Evolutionary conservation across 768 basidiomycete species (phyloP).

Genomic region (Coprinopsis cinerea): DNA sequence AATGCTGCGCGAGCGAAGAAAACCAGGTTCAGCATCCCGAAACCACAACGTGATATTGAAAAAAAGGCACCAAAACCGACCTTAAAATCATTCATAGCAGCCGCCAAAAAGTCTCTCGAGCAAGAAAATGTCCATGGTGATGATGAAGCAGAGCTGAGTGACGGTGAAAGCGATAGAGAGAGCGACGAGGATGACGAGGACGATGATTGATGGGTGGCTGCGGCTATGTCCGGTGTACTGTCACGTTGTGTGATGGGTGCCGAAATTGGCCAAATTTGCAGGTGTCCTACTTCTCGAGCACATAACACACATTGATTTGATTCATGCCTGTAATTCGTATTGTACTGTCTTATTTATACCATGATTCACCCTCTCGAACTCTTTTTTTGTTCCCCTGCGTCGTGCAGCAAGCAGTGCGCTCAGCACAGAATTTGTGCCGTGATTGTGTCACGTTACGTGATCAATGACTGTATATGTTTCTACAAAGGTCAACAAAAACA

Average conservation of each 20-base stretch:
- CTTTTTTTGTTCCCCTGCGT: neutral
- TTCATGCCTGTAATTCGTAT: neutral
- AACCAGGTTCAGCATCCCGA: neutral
- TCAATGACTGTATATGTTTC: conserved; percentile 3
- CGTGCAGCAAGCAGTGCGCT: neutral
- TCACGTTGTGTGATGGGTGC: conserved; percentile 2
- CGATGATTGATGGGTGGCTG: neutral
- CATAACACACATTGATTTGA: neutral
- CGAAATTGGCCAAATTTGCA: too few relatives aligned
- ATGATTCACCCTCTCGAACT: neutral
- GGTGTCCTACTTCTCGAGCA: neutral
- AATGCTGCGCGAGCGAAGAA: neutral
- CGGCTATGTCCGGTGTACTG: neutral
- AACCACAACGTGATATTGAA: neutral
- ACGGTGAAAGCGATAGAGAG: neutral
- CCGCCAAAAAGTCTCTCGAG: neutral
- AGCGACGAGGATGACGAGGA: neutral
- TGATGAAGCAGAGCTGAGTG: neutral
- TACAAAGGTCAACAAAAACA: too few relatives aligned
- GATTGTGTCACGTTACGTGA: neutral
- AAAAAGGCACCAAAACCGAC: neutral
- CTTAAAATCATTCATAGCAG: conserved; percentile 1
- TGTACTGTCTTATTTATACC: neutral
- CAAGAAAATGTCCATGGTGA: neutral
- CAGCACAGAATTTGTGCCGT: neutral